Base-by-base conservation (phyloP, 108 stramenopile species). In the Seminavis robusta region DNA sequence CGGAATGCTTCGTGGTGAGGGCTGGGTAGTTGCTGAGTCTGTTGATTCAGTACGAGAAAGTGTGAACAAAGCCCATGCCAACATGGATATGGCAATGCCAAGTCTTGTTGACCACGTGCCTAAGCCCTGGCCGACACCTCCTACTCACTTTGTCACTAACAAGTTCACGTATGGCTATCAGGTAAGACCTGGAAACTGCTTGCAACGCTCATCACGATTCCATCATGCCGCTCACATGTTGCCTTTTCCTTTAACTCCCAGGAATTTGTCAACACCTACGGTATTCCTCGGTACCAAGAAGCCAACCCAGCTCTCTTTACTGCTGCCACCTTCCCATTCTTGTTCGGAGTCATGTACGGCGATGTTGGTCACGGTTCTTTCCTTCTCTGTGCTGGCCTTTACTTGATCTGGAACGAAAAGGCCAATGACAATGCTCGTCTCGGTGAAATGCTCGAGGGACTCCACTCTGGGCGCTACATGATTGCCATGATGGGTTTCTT, bases 281-380 rank as follows among this genome's bases (percentile, higher is more conserved):
- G 98, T 74, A 92, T 96, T 45, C 97, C 98, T 16, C 79, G 97
- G 50, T 99, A 99, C 79, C 84, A 90, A 36, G 98, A 99, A 79
- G 94, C 92, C 56, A 99, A 99, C 71, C 98, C 98, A 20, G 98
- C 98, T 10, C 77, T 99, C 32, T 98, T 97, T 69, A 97, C 98
- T 15, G 94, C 96, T 24, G 95, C 94, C 3, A 97, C 97, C 15
- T 99, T 99, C 80, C 98, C 98, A 44, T 99, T 99, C 80, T 70
- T 98, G 52, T 99, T 97, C 54, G 97, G 95, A 44, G 95, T 98
- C 61, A 99, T 98, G 98, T 99, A 95, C 63, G 98, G 98, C 48
- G 98, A 99, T 74, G 90, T 98, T 33, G 98, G 98, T 6, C 98
- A 99, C 51, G 97, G 96, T 38, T 45, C 77, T 10, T 87, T 88